A percentile compares a stretch with the other conserved stretches of the same genome.
Evolutionary conservation across 805 yeast genomes (phyloP).

Genomic region (Tetrapisispora iriomotensis): DNA sequence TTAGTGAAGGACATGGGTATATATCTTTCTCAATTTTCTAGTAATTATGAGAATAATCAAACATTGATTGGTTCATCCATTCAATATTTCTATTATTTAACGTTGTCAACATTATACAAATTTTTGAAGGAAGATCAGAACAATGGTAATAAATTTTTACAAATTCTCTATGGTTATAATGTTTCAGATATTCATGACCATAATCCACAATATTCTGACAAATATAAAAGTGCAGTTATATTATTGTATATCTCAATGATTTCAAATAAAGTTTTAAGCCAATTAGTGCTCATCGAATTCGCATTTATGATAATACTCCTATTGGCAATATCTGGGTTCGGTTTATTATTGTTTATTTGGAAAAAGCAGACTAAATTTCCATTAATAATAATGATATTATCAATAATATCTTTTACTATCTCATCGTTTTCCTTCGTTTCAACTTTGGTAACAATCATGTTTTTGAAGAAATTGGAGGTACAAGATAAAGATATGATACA

Average conservation of each 20-base stretch:
- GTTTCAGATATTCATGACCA: slow-evolving; percentile 3
- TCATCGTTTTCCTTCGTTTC: slow-evolving; percentile 10
- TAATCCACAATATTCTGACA: slow-evolving; percentile 2
- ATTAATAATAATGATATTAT: slow-evolving; percentile 4
- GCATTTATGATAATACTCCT: slow-evolving; percentile 6
- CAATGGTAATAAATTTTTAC: slow-evolving; percentile 12
- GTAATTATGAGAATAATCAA: slow-evolving; percentile 12
- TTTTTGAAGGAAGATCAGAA: slow-evolving; percentile 12
- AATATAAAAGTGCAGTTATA: slow-evolving; percentile 12
- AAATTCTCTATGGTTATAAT: slow-evolving; percentile 8
- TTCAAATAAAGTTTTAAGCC: slow-evolving; percentile 9
- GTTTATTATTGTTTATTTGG: slow-evolving; percentile 7
- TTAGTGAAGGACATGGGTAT: slow-evolving; percentile 25
- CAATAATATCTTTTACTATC: slow-evolving; percentile 3
- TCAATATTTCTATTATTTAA: slow-evolving; percentile 17
- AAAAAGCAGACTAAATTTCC: slow-evolving; percentile 7
- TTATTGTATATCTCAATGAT: slow-evolving; percentile 9
- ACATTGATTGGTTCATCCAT: slow-evolving; percentile 19
- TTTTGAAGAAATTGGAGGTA: slow-evolving; percentile 13
- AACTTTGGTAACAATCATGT: slow-evolving; percentile 7
- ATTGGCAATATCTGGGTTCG: slow-evolving; percentile 8
- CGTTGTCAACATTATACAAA: slow-evolving; percentile 13
- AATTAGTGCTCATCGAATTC: slow-evolving; percentile 9
- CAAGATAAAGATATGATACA: slow-evolving; percentile 1
- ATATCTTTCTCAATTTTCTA: slow-evolving; percentile 19